phyloP scores from a whole-genome alignment of 495 filamentous ascomycete genomes.

The Trichoderma asperelloides region DNA sequence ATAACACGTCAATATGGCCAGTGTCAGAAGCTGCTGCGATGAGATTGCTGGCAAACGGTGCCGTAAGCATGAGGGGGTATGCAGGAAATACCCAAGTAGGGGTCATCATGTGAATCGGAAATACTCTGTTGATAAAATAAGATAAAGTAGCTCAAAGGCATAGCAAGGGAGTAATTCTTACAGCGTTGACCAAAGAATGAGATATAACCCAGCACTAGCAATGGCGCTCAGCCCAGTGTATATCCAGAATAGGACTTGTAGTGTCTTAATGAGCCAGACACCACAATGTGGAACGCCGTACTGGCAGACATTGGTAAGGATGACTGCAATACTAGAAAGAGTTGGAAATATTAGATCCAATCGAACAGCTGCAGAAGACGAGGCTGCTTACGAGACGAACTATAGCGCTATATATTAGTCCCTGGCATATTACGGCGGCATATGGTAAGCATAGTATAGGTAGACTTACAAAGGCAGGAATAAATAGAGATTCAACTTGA shows the following conservation, averaged over 20 bases:
- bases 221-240: conserved; percentile 56
- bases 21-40: conserved; percentile 34
- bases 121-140: conserved; percentile 36
- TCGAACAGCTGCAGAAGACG: neutral
- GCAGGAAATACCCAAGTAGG: conserved; percentile 89
- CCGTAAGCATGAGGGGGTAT: conserved; percentile 74
- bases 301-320: conserved; percentile 71
- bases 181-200: conserved; percentile 58
- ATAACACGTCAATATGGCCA: conserved; percentile 27
- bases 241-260: conserved; percentile 65
- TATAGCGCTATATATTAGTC: conserved; percentile 11
- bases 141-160: neutral
- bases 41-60: conserved; percentile 63
- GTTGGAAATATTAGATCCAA: neutral
- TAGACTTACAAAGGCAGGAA: conserved; percentile 55
- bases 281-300: conserved; percentile 62
- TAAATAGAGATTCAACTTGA: conserved; percentile 72
- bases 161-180: conserved; percentile 15
- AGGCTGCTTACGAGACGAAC: conserved; percentile 36
- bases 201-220: conserved; percentile 60
- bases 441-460: neutral
- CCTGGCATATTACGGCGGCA: conserved; percentile 19
- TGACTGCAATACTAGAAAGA: conserved; percentile 52
- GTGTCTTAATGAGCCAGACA: conserved; percentile 54
- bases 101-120: conserved; percentile 81